Conservation (phyloP, 345 rosid genomes). For the Citrus reticulata region DNA sequence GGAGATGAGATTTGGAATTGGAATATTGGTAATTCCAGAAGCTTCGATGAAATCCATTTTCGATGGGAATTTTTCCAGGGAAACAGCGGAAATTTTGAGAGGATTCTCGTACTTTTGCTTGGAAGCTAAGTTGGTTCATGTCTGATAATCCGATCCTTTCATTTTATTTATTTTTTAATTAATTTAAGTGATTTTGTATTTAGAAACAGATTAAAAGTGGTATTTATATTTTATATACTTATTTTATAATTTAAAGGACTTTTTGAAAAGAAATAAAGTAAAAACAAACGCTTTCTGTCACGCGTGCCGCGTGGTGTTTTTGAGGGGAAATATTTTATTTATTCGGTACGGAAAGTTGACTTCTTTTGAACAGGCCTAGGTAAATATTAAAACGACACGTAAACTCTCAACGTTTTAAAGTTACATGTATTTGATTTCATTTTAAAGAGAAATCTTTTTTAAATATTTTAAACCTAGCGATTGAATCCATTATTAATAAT, state of each 20-base stretch:
- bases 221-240: too few relatives aligned
- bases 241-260: background rate
- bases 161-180: too few relatives aligned
- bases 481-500: too few relatives aligned
- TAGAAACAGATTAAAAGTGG: background rate
- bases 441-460: too few relatives aligned
- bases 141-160: background rate
- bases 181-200: too few relatives aligned
- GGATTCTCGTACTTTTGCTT: background rate
- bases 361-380: too few relatives aligned
- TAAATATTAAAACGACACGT: too few relatives aligned
- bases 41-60: background rate
- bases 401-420: too few relatives aligned
- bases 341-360: background rate
- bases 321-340: too few relatives aligned
- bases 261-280: too few relatives aligned
- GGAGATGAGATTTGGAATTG: background rate
- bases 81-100: background rate
- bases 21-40: background rate
- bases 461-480: too few relatives aligned
- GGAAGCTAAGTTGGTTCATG: background rate
- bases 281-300: background rate
- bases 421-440: too few relatives aligned
- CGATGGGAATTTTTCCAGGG: background rate
- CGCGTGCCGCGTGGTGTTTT: background rate